Conservation (phyloP, 2,329 filamentous ascomycete species). For the Sporothrix euskadiensis region DNA sequence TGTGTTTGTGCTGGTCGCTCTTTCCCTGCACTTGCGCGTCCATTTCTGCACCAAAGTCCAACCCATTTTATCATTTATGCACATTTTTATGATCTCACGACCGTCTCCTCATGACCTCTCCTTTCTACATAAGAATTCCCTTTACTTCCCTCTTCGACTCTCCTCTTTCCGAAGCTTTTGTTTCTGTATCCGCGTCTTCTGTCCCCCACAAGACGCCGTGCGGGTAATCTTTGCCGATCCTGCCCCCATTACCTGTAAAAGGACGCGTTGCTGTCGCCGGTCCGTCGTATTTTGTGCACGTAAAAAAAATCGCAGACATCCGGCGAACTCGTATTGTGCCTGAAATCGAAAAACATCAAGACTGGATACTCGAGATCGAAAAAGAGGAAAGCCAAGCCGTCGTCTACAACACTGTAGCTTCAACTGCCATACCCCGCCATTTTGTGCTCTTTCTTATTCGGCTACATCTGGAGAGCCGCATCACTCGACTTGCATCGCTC, state of each 20-base stretch:
- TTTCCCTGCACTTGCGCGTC: neutral
- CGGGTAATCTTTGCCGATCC: conserved; percentile 26
- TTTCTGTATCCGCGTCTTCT: neutral
- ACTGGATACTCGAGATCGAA: neutral
- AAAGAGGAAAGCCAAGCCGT: neutral
- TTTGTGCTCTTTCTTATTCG: neutral
- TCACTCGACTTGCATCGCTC: neutral
- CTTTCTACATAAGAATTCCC: neutral
- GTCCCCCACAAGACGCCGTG: neutral
- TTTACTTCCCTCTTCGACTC: neutral
- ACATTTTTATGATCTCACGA: neutral
- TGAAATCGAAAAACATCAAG: neutral
- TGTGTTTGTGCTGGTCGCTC: neutral
- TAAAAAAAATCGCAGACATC: neutral
- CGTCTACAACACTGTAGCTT: neutral
- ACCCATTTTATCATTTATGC: neutral
- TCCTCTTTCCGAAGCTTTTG: neutral
- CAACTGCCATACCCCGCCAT: neutral
- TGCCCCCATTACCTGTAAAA: neutral
- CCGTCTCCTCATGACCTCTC: neutral
- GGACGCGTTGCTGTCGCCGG: neutral
- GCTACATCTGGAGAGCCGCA: neutral
- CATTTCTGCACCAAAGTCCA: neutral
- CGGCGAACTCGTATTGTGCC: neutral
- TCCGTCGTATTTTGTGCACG: neutral